phyloP scores from a whole-genome alignment of 2,329 filamentous ascomycete genomes.

The Penicillium sumatraense region DNA sequence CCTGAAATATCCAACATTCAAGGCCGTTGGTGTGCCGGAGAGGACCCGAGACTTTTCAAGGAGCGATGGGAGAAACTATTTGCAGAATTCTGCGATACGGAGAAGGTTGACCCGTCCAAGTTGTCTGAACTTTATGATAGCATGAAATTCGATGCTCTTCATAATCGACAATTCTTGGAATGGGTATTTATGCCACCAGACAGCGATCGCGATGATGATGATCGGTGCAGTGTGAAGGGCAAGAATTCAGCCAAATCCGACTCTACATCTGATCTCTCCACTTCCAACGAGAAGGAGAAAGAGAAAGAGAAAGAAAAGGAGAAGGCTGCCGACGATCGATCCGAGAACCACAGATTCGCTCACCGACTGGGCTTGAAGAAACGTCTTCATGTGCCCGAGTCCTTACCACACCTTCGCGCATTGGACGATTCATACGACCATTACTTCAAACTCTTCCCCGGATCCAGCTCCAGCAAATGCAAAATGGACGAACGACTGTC shows the following conservation, averaged over 20 bases:
- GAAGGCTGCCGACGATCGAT: conserved; percentile 32
- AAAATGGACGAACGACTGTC: conserved; percentile 85
- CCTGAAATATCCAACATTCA: conserved; percentile 75
- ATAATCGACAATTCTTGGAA: conserved; percentile 94
- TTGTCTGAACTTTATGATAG: conserved; percentile 98
- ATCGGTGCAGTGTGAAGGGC: conserved; percentile 36
- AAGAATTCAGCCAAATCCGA: conserved; percentile 28
- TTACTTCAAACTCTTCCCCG: conserved; percentile 90
- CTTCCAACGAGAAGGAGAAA: conserved; percentile 35
- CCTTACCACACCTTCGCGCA: conserved; percentile 48
- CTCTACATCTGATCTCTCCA: conserved; percentile 24
- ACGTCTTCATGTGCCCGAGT: conserved; percentile 53
- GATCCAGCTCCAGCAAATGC: conserved; percentile 72
- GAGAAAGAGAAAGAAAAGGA: neutral
- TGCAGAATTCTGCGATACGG: conserved; percentile 91
- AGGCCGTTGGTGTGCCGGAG: conserved; percentile 91
- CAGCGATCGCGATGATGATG: conserved; percentile 74
- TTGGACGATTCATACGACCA: conserved; percentile 63
- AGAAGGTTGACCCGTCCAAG: conserved; percentile 98
- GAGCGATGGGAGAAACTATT: conserved; percentile 99
- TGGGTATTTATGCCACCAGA: conserved; percentile 94
- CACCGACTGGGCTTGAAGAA: conserved; percentile 56
- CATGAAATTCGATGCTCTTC: conserved; percentile 98
- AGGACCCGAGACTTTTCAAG: conserved; percentile 91
- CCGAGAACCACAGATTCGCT: conserved; percentile 39